Evolutionary conservation across 108 stramenopile genomes (phyloP), one percentile per base, ranked within the genome.

Genomic region (Schizochytrium sp.): DNA sequence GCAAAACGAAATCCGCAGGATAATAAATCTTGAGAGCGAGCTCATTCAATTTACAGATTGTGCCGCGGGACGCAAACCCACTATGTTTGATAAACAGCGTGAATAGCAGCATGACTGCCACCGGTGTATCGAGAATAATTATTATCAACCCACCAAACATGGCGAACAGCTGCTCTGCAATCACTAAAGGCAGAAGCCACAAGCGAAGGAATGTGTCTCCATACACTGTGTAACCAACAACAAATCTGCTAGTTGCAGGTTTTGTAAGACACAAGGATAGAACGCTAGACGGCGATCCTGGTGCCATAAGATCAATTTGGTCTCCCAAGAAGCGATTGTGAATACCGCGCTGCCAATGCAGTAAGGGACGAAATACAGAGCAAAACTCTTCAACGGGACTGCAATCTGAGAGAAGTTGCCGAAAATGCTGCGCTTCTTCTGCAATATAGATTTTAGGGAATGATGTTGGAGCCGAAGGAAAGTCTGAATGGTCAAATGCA

Each of bases 301-400:
- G 73, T 38, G 73, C 46, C 28, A 50, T 50, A 5, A 83, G 73
- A 38, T 83, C 73, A 19, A 83, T 83, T 4, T 17, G 49, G 73
- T 83, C 49, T 46, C 73, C 73, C 7, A 83, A 50, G 0, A 83
- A 83, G 7, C 73, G 46, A 17, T 47, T 83, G 5, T 1, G n/a
- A 4, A 53, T 19, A 19, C 73, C 73, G 4, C 40, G 73, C 73
- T 83, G 73, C 73, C 73, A 83, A 50, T 83, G 73, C 73, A 83
- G 19, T 53, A 83, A n/a, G 46, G 73, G 73, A n/a, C 73, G 73
- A 0, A 53, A 83, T 8, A 83, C 73, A 4, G 73, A 83, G 45
- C 73, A 83, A 19, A 38, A 83, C 73, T 83, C 73, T 38, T 83
- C 73, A 5, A 83, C 73, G 12, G 73, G 44, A 0, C 50, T 17